Conservation (phyloP, 75 land plant species). For the Pinus taeda region DNA sequence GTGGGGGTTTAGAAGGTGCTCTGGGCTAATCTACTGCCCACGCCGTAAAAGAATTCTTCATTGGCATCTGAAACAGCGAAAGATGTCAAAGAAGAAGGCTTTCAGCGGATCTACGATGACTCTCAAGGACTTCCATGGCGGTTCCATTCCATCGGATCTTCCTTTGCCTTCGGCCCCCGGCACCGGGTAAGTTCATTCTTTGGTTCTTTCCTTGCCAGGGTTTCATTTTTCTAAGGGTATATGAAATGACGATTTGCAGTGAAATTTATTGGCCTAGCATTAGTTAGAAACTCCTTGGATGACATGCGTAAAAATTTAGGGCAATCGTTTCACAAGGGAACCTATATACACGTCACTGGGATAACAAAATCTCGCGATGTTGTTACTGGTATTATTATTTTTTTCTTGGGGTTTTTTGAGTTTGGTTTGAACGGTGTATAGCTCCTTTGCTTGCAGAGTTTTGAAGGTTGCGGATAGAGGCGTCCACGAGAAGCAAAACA, state of each 20-base stretch:
- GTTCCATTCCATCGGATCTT: conserved; percentile 95
- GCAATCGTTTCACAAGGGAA: no score
- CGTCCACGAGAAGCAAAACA: conserved; percentile 46
- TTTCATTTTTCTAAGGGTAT: no score
- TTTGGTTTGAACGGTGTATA: neutral
- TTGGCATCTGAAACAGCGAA: neutral
- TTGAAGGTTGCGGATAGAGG: conserved; percentile 46
- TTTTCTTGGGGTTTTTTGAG: conserved; percentile 2
- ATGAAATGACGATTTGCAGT: no score
- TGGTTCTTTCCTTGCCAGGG: no score
- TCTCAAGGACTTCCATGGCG: conserved; percentile 97
- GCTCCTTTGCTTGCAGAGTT: neutral
- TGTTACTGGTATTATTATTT: neutral
- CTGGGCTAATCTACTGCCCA: no score
- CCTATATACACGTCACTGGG: no score
- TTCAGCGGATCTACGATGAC: conserved; percentile 83
- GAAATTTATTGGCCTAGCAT: no score
- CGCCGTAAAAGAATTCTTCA: no score
- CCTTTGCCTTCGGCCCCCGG: conserved; percentile 98
- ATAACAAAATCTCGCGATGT: neutral
- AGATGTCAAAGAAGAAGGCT: conserved; percentile 93
- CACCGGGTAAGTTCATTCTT: conserved; percentile 41
- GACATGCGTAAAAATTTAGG: no score
- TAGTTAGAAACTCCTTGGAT: no score
- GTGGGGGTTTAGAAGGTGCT: no score